These are phyloP conservation scores for Leccinum subrobustum DNA, from an alignment of 1,284 basidiomycete genomes.

Conservation along the genomic window DNA sequence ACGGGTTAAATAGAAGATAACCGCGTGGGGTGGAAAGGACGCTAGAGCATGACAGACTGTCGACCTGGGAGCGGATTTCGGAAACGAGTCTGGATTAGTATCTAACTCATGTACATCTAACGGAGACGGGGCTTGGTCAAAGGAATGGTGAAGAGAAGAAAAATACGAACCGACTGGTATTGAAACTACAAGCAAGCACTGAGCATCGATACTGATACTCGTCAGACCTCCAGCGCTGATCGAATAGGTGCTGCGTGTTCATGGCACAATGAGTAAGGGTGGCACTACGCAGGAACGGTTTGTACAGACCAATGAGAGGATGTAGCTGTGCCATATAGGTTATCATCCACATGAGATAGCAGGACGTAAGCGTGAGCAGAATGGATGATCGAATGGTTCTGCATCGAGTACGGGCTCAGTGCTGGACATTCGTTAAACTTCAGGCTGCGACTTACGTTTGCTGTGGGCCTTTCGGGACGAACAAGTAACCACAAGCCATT, in stretches of 20 bases:
- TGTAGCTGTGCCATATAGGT: conserved; percentile 91
- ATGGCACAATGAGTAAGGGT: conserved; percentile 6
- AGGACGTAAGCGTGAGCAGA: conserved; percentile 74
- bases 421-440: background rate
- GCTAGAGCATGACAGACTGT: background rate
- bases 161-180: conserved; percentile 25
- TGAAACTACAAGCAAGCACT: conserved; percentile 4
- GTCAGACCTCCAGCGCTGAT: conserved; percentile 21
- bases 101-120: conserved; percentile 28
- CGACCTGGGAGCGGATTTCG: conserved; percentile 4
- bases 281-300: no score
- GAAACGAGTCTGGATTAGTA: conserved; percentile 23
- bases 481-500: conserved; percentile 65
- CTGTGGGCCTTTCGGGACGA: conserved; percentile 80
- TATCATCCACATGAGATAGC: conserved; percentile 94
- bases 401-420: conserved; percentile 9
- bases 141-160: background rate
- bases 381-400: conserved; percentile 82
- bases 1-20: background rate
- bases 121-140: conserved; percentile 8
- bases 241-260: conserved; percentile 19
- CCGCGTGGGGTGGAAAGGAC: background rate
- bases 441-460: conserved; percentile 68
- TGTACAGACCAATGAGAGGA: conserved; percentile 75
- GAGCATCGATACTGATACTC: background rate